Evolutionary conservation across 306 rosid species (phyloP), one percentile per base, ranked within the genome.

Genomic region (Lathyrus aphaca): DNA sequence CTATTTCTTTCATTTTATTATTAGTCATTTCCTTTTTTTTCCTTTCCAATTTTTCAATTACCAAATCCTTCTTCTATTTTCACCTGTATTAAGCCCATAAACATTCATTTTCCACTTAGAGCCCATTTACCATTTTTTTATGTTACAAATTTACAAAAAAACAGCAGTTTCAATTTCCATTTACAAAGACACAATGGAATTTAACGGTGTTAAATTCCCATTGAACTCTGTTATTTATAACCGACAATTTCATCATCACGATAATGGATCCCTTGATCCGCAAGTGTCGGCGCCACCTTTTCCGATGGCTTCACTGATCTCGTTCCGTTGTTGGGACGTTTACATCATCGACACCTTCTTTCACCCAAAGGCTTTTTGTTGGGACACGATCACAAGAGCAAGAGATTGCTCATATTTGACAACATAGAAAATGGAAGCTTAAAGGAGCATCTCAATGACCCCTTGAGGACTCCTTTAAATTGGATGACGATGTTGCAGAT

Each of bases 281-380:
- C 77, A 93, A 78, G 82, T 74, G 88, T 85, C 82, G 88, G 56
- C 87, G 81, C 68, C 84, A 49, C 43, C 89, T 92, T 50, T 93
- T 88, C 62, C 69, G 82, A 0, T 92, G 96, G 89, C 84, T 88
- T 73, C 89, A 44, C 86, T 83, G 96, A 88, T 88, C 97, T 79
- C 93, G 96, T n/a, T 81, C 87, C 21, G 87, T 86, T 85, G 77
- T 78, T 93, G 74, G 93, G 90, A 43, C 87, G 90, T 32, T 81
- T 93, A 86, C 97, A 88, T 77, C 98, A 93, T 75, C 97, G 97
- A 58, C 98, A 93, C 76, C 86, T 93, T 78, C 96, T 93, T 51
- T 81, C 88, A 18, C 95, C 88, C 45, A 84, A 74, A 66, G 98
- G 96, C 45, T 93, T 88, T 72, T 93, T 90, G 50, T 21, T 50